Evolutionary conservation across 1,284 basidiomycete species (phyloP).

Genomic region (Trametes versicolor): DNA sequence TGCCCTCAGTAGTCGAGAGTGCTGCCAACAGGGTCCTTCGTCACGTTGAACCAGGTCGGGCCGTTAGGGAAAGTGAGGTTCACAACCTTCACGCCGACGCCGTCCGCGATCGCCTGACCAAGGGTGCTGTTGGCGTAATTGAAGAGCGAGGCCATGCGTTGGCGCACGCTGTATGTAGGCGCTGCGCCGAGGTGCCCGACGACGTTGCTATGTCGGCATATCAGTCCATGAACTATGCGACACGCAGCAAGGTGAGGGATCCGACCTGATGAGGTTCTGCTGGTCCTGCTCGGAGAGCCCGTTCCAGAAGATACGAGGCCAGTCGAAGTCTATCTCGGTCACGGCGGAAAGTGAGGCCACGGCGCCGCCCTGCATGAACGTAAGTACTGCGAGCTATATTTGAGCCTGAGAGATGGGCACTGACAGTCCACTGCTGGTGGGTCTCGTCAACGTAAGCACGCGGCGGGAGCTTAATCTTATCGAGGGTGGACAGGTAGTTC

Average conservation of each 20-base stretch:
- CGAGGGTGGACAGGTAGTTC: constrained; percentile 43
- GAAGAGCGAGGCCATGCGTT: constrained; percentile 48
- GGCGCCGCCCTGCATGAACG: constrained; percentile 42
- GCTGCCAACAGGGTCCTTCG: constrained; percentile 35
- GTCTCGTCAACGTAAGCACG: constrained; percentile 49
- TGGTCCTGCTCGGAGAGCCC: constrained; percentile 50
- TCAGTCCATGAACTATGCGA: not conserved
- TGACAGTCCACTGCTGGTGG: constrained; percentile 47
- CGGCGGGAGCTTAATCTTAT: constrained; percentile 44
- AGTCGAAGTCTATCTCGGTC: constrained; percentile 54
- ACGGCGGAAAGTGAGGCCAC: constrained; percentile 45
- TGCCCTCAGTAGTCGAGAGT: constrained; percentile 30
- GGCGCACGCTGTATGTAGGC: constrained; percentile 43
- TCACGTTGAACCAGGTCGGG: constrained; percentile 42
- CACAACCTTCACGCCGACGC: constrained; percentile 41
- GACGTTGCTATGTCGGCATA: constrained; percentile 43
- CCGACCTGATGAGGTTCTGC: constrained; percentile 48
- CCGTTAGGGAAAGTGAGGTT: constrained; percentile 36
- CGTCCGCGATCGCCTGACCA: constrained; percentile 48
- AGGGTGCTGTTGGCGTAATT: constrained; percentile 47
- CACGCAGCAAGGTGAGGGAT: not conserved
- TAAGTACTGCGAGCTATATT: not conserved
- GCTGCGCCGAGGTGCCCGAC: constrained; percentile 49
- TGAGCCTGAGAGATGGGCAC: constrained; percentile 16
- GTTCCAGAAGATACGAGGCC: constrained; percentile 52